phyloP scores from a whole-genome alignment of 352 stramenopile genomes.

The Phytophthora tubulina region DNA sequence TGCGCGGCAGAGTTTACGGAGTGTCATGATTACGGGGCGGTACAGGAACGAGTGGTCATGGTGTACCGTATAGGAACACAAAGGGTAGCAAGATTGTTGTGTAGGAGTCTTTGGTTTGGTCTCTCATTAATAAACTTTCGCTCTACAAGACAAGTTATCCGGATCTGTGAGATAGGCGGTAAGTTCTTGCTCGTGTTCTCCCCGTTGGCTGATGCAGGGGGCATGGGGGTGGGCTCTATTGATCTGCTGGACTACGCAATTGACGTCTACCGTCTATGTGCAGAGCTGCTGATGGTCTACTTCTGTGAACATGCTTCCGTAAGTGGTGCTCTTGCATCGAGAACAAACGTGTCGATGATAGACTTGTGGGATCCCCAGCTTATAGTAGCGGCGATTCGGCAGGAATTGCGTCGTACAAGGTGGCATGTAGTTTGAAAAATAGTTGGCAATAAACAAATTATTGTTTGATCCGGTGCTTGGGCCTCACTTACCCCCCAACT shows the following conservation, averaged over 20 bases:
- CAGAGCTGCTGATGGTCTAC: too few species aligned
- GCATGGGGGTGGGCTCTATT: background rate
- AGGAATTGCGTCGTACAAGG: too few species aligned
- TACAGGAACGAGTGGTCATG: background rate
- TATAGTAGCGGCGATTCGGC: too few species aligned
- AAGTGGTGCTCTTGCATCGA: too few species aligned
- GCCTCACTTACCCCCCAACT: too few species aligned
- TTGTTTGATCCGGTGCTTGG: too few species aligned
- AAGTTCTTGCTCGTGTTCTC: background rate
- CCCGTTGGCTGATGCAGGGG: background rate
- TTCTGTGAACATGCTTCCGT: too few species aligned
- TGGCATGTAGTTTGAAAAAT: too few species aligned
- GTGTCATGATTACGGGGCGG: background rate
- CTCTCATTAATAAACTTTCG: background rate
- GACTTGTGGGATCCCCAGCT: too few species aligned
- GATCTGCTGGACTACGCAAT: background rate
- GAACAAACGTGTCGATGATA: too few species aligned
- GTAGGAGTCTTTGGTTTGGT: background rate
- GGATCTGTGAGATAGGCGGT: background rate
- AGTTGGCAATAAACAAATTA: too few species aligned
- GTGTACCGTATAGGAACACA: background rate
- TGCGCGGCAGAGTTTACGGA: too few species aligned
- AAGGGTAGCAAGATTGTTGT: background rate
- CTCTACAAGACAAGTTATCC: conserved; percentile 11
- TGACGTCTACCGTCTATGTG: background rate